Evolutionary conservation across 2,329 filamentous ascomycete genomes (phyloP), one percentile per base, ranked within the genome.

Genomic region (Trichoderma atroviride): DNA sequence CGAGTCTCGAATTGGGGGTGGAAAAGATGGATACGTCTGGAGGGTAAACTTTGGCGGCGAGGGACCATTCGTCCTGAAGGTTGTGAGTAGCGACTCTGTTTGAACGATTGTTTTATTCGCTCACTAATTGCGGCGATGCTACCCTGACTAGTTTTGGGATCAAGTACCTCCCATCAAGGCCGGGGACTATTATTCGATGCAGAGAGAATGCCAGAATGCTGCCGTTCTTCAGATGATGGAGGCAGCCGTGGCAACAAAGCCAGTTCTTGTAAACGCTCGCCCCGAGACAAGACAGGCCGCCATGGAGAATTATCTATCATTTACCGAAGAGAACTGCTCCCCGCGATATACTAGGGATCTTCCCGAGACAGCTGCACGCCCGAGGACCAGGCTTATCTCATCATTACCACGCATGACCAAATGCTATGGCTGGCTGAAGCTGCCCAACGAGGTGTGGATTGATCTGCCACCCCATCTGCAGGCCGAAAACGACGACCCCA

Each of bases 341-440:
- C 4, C 22, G 3, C 27, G 33, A 22, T 19, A 35, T 29, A 10
- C 13, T 0, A 4, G 24, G 2, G 24, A 19, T 2, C 10, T 3
- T 2, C 5, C 6, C 9, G 7, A 33, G 29, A 14, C 5, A 10
- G 24, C 2, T 22, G 19, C 11, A 16, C 24, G 50, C 5, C 22
- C 16, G 16, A 58, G 56, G 13, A 55, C 50, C 27, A 62, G n/a
- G 27, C 11, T 56, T 5, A 62, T 68, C n/a, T 29, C 57, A 5
- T 40, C 59, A 13, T 14, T 65, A 5, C 66, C 69, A 5, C 65
- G 19, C 24, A 31, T 70, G 43, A 29, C n/a, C 0, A 29, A 56
- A 47, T 70, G 69, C 31, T 60, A 69, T 13, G 66, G 69, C 65
- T 70, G 69, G 69, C 33, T 70, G 10, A 64, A 69, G 40, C 56